Conservation (phyloP, 2,329 filamentous ascomycete species). For the Pyrenophora graminea region DNA sequence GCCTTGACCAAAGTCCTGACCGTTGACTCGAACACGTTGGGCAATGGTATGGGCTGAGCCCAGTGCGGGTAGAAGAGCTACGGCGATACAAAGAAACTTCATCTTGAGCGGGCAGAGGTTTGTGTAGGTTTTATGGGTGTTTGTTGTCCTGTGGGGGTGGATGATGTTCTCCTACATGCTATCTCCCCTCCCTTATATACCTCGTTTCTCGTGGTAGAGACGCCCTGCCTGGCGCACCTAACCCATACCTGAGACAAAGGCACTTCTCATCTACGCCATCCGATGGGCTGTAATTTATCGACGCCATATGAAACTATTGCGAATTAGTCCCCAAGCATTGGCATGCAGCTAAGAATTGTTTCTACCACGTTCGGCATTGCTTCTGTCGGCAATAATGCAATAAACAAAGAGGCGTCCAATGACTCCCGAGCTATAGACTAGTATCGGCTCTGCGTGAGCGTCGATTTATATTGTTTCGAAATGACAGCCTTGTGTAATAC, state of each 20-base stretch:
- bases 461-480: constrained; percentile 17
- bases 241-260: too few species aligned
- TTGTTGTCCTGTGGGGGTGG: constrained; percentile 2
- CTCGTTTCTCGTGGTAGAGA: neutral
- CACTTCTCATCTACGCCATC: constrained; percentile 8
- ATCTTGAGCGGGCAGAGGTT: constrained; percentile 16
- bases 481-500: constrained; percentile 18
- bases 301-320: constrained; percentile 13
- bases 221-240: neutral
- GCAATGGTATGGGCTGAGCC: constrained; percentile 51
- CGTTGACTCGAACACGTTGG: constrained; percentile 48
- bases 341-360: constrained; percentile 14
- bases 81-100: constrained; percentile 34
- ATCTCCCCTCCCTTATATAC: constrained; percentile 18
- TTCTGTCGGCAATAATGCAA: constrained; percentile 1
- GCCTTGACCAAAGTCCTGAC: constrained; percentile 54
- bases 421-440: neutral
- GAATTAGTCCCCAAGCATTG: constrained; percentile 8
- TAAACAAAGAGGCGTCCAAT: neutral
- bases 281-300: constrained; percentile 13
- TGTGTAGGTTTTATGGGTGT: neutral
- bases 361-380: neutral
- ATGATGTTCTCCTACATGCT: neutral
- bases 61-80: constrained; percentile 38
- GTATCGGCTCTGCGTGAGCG: neutral